Evolutionary conservation across 2,329 filamentous ascomycete genomes (phyloP).

Genomic region (Trichoderma koningiopsis): DNA sequence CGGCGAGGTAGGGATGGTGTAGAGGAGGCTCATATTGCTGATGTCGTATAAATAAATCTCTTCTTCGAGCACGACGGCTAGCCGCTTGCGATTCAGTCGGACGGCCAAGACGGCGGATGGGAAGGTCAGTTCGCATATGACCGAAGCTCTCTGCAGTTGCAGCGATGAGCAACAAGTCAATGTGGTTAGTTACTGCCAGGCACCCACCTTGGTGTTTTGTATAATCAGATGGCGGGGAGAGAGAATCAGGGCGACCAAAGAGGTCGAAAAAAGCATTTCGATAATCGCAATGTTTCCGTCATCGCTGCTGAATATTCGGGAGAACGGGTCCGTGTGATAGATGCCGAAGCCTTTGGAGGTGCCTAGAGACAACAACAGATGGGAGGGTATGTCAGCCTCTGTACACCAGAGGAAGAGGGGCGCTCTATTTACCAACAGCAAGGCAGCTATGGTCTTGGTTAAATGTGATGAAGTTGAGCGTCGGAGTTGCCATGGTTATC

Average conservation of each 20-base stretch:
- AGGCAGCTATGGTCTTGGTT: conserved; percentile 99
- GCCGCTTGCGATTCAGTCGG: conserved; percentile 87
- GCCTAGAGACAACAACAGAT: conserved; percentile 51
- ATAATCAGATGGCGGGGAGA: conserved; percentile 92
- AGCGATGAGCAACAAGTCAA: conserved; percentile 16
- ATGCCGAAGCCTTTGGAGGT: conserved; percentile 94
- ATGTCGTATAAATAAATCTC: conserved; percentile 99
- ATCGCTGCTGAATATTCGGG: conserved; percentile 90
- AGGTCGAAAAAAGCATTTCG: conserved; percentile 99
- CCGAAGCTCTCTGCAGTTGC: conserved; percentile 60
- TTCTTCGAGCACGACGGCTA: conserved; percentile 91
- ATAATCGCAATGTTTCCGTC: conserved; percentile 95
- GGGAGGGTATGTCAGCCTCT: neutral
- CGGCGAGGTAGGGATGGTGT: conserved; percentile 90
- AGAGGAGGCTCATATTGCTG: conserved; percentile 93
- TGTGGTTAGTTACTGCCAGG: neutral
- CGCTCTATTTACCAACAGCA: conserved; percentile 72
- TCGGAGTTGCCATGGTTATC: conserved; percentile 61
- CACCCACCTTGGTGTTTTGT: conserved; percentile 88
- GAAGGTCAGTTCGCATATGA: conserved; percentile 98
- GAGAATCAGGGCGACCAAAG: conserved; percentile 87
- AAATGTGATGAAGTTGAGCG: conserved; percentile 97
- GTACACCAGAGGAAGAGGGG: neutral
- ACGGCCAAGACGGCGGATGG: conserved; percentile 95
- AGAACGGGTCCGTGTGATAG: conserved; percentile 95